Base-by-base conservation (phyloP, 1,284 basidiomycete species). In the Porodaedalea pini region DNA sequence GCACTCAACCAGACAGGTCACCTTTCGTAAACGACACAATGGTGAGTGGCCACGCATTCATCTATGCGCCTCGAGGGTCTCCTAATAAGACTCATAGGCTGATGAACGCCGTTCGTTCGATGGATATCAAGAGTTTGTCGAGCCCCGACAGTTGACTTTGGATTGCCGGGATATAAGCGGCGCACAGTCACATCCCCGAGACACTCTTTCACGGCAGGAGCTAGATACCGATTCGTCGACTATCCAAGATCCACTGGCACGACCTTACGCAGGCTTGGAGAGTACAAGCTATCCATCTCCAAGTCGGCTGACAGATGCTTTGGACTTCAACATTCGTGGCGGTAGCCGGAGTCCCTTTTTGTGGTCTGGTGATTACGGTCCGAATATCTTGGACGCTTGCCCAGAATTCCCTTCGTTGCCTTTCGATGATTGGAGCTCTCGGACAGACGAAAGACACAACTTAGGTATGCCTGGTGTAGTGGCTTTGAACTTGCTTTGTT, bases 361-460 rank as follows among this genome's bases (percentile, higher is more conserved):
- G n/a, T 57, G 55, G 55, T 31, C 39, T 6, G 55, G 36, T 13
- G 55, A 57, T 34, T 57, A 57, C 34, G 47, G 47, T n/a, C 25
- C 55, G 10, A 51, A 25, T 19, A 36, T 27, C 27, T 23, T 51
- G 31, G 31, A 36, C 15, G 15, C 40, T 15, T 34, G 17, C 11
- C 3, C 43, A 21, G 44, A 40, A 2, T 41, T 51, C 21, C 48
- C 37, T n/a, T 37, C 55, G 4, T 29, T 57, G 10, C 48, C 21
- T 5, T 39, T 57, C 21, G 55, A 51, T 15, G 48, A 57, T 25
- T 51, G 47, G 55, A 37, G 27, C 10, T n/a, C 29, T 17, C 52
- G 27, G 10, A 10, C 21, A 5, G 40, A 45, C 17, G 41, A 27
- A 19, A 29, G 27, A 36, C n/a, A 39, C 25, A 19, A 27, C 10